Conservation (phyloP, 2,329 filamentous ascomycete species). For the Colletotrichum lindemuthianum region DNA sequence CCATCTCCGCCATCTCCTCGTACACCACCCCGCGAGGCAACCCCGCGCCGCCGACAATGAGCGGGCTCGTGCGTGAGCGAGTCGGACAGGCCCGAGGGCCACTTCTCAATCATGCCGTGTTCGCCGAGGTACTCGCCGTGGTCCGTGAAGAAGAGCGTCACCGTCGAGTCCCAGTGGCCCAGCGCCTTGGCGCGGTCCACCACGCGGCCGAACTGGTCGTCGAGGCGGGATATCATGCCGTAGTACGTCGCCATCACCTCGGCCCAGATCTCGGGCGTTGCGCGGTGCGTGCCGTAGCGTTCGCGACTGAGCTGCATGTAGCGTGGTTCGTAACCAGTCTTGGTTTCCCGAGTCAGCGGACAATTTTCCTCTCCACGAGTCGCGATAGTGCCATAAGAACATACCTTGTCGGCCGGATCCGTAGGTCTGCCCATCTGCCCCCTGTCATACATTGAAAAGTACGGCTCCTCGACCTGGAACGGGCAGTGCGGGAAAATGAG, state of each 20-base stretch:
- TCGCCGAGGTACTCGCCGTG: slow-evolving; percentile 60
- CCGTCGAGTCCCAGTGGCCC: slow-evolving; percentile 49
- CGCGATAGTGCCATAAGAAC: neutral
- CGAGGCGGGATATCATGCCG: slow-evolving; percentile 57
- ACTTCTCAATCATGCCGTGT: slow-evolving; percentile 59
- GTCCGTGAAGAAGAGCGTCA: slow-evolving; percentile 57
- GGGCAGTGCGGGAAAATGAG: slow-evolving; percentile 57
- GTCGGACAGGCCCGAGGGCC: slow-evolving; percentile 56
- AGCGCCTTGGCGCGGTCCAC: slow-evolving; percentile 46
- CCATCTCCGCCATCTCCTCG: slow-evolving; percentile 54
- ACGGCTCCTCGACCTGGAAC: slow-evolving; percentile 59
- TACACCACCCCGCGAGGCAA: slow-evolving; percentile 47
- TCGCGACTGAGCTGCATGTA: slow-evolving; percentile 53
- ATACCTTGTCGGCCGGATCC: slow-evolving; percentile 23
- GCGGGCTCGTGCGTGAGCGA: slow-evolving; percentile 54
- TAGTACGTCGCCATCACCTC: slow-evolving; percentile 58
- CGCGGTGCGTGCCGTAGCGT: slow-evolving; percentile 50
- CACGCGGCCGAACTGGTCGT: slow-evolving; percentile 57
- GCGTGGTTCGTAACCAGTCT: slow-evolving; percentile 54
- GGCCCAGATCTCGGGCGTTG: slow-evolving; percentile 53
- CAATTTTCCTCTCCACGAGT: neutral
- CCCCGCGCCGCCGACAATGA: slow-evolving; percentile 54
- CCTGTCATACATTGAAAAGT: slow-evolving; percentile 57
- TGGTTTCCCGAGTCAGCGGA: neutral
- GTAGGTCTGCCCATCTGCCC: slow-evolving; percentile 37